Conservation (phyloP, 2,329 filamentous ascomycete species). For the Penicillium decumbens region DNA sequence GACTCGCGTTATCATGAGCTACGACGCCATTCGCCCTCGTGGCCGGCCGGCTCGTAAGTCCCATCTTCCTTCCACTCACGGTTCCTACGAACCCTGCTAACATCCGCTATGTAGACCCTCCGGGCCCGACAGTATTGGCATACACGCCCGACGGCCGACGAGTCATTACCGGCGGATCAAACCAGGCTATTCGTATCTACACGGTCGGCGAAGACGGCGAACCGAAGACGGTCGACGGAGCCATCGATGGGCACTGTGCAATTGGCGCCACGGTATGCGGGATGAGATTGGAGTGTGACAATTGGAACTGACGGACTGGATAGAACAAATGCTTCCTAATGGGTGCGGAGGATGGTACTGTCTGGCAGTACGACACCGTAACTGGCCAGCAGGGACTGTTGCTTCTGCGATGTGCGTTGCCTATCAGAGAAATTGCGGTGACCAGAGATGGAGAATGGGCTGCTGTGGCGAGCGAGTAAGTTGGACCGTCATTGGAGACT, state of each 20-base stretch:
- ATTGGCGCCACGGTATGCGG: constrained; percentile 58
- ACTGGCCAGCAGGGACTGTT: constrained; percentile 68
- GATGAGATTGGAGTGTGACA: no score
- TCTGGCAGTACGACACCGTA: constrained; percentile 82
- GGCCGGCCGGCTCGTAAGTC: constrained; percentile 48
- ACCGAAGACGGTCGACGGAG: constrained; percentile 86
- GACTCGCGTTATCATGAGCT: constrained; percentile 28
- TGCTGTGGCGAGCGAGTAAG: constrained; percentile 87
- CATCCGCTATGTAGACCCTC: constrained; percentile 56
- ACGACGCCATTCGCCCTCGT: constrained; percentile 36
- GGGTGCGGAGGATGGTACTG: constrained; percentile 91
- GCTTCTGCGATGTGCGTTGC: constrained; percentile 75
- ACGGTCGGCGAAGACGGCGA: constrained; percentile 88
- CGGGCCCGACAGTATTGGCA: constrained; percentile 77
- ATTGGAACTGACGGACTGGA: no score
- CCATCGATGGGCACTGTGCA: constrained; percentile 76
- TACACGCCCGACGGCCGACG: constrained; percentile 86
- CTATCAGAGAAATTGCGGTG: constrained; percentile 78
- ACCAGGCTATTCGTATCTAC: constrained; percentile 90
- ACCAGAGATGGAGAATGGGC: constrained; percentile 80
- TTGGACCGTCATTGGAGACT: constrained; percentile 6
- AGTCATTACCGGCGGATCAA: constrained; percentile 85
- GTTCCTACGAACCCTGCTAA: constrained; percentile 6
- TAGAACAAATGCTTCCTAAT: constrained; percentile 74
- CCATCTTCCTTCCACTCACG: background rate